phyloP scores from a whole-genome alignment of 768 basidiomycete genomes.

The Gymnopilus junonius region DNA sequence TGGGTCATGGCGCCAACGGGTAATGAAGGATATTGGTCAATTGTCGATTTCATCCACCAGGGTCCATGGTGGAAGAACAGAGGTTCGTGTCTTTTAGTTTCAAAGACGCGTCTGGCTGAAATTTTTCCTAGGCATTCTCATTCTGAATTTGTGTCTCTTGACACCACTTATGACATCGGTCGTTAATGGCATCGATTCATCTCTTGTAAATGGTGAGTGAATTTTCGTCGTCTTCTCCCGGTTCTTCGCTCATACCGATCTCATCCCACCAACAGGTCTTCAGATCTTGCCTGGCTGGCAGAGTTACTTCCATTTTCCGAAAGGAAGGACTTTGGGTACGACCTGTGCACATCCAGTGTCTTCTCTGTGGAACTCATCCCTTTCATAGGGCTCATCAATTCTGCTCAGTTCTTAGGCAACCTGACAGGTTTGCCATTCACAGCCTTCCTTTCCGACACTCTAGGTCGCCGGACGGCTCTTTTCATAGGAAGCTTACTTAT shows the following conservation, averaged over 20 bases:
- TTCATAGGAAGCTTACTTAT: conserved; percentile 66
- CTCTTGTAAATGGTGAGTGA: conserved; percentile 56
- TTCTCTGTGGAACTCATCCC: not conserved
- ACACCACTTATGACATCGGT: conserved; percentile 69
- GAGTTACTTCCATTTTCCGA: conserved; percentile 55
- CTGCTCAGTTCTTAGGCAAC: conserved; percentile 65
- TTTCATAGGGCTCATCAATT: conserved; percentile 60
- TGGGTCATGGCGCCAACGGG: conserved; percentile 18
- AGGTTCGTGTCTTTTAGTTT: conserved; percentile 38
- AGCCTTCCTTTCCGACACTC: conserved; percentile 59
- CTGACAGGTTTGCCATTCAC: conserved; percentile 66
- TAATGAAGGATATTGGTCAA: conserved; percentile 36
- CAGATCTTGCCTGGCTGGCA: conserved; percentile 73
- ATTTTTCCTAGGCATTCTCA: conserved; percentile 50
- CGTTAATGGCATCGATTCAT: conserved; percentile 72
- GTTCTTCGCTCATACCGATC: conserved; percentile 22
- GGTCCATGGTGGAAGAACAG: conserved; percentile 67
- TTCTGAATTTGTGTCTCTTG: conserved; percentile 60
- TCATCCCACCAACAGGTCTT: conserved; percentile 45
- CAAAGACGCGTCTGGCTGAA: not conserved
- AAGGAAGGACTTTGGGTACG: conserved; percentile 53
- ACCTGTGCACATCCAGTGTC: not conserved
- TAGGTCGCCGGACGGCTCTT: conserved; percentile 64
- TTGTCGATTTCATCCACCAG: conserved; percentile 62
- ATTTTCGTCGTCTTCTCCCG: not conserved